Conservation (phyloP, 805 yeast genomes). For the Candida krabiensis region DNA sequence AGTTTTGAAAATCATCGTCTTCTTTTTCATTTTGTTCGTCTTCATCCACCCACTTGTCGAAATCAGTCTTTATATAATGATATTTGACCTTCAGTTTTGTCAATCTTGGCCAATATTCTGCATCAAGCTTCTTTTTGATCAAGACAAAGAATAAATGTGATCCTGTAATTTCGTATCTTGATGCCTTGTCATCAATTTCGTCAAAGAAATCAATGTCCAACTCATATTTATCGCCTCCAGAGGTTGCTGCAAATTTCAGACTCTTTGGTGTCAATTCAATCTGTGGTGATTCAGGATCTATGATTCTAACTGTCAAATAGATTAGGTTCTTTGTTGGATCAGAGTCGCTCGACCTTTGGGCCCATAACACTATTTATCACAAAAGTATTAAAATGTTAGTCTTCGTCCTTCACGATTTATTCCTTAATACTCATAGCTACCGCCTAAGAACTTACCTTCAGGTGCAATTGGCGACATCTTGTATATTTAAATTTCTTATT, state of each 20-base stretch:
- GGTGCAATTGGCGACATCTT: constrained; percentile 30
- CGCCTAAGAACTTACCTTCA: constrained; percentile 36
- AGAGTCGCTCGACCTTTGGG: constrained; percentile 85
- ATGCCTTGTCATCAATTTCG: constrained; percentile 66
- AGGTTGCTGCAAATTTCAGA: constrained; percentile 51
- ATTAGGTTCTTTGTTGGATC: constrained; percentile 74
- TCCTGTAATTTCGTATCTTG: constrained; percentile 58
- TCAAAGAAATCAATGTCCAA: constrained; percentile 74
- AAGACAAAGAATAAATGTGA: constrained; percentile 64
- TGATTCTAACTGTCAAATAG: constrained; percentile 69
- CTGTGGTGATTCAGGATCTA: constrained; percentile 64
- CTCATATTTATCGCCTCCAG: constrained; percentile 56
- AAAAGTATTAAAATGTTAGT: constrained; percentile 8
- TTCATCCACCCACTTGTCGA: constrained; percentile 97
- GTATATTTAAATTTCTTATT: neutral
- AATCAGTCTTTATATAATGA: constrained; percentile 87
- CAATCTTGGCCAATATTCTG: constrained; percentile 94
- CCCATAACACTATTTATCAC: constrained; percentile 73
- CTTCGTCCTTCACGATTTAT: neutral
- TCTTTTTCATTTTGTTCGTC: constrained; percentile 86
- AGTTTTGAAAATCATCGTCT: constrained; percentile 36
- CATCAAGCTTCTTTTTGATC: constrained; percentile 64
- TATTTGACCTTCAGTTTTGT: constrained; percentile 81
- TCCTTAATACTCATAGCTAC: too few relatives aligned
- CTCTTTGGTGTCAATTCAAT: constrained; percentile 57